Conservation (phyloP, 495 filamentous ascomycete genomes). For the Xylaria scruposa region DNA sequence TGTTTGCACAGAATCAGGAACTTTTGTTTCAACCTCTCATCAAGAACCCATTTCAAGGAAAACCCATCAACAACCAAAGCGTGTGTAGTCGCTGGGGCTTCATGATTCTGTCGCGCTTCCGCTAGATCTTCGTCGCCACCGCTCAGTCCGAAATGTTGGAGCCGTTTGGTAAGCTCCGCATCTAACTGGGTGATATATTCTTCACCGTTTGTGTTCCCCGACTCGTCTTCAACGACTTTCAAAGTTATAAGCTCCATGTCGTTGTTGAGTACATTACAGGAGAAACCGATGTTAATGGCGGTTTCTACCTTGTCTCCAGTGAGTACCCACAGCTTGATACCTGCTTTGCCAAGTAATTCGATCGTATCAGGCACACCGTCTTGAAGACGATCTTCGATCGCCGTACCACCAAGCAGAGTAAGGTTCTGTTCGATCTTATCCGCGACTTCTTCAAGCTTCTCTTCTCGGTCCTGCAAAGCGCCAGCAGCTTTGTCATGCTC, state of each 20-base stretch:
- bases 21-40: slow-evolving; percentile 81
- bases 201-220: slow-evolving; percentile 41
- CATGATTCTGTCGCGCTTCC: slow-evolving; percentile 78
- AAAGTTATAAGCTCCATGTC: slow-evolving; percentile 96
- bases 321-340: slow-evolving; percentile 99
- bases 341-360: slow-evolving; percentile 86
- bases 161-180: slow-evolving; percentile 72
- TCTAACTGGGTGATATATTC: slow-evolving; percentile 63
- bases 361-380: slow-evolving; percentile 98
- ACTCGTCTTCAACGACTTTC: slow-evolving; percentile 78
- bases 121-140: slow-evolving; percentile 88
- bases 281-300: slow-evolving; percentile 99
- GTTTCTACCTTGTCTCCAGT: slow-evolving; percentile 99
- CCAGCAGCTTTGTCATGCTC: slow-evolving; percentile 88
- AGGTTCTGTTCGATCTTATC: slow-evolving; percentile 91
- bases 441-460: slow-evolving; percentile 89
- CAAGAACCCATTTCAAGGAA: slow-evolving; percentile 86
- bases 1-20: slow-evolving; percentile 97
- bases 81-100: slow-evolving; percentile 84
- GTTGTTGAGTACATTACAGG: slow-evolving; percentile 96
- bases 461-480: slow-evolving; percentile 85
- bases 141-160: slow-evolving; percentile 76
- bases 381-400: slow-evolving; percentile 97
- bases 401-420: slow-evolving; percentile 90
- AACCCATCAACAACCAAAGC: slow-evolving; percentile 98